Conservation (phyloP, 2,329 filamentous ascomycete genomes). For the Aplosporella prunicola region DNA sequence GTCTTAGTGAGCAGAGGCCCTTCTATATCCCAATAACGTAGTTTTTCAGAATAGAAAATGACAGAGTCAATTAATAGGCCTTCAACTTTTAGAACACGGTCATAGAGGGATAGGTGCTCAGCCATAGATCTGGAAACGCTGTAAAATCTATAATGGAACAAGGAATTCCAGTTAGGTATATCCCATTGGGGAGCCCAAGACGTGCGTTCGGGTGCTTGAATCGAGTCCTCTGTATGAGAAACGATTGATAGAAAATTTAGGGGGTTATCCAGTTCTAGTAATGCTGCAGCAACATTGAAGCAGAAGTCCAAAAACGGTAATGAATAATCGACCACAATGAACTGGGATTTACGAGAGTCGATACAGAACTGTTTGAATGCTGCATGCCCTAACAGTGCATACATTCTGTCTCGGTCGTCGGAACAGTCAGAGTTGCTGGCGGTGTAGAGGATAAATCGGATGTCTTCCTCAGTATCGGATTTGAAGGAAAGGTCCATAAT, state of each 20-base stretch:
- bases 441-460: neutral
- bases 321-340: neutral
- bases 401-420: neutral
- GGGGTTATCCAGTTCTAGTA: neutral
- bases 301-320: neutral
- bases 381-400: neutral
- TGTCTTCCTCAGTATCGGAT: too few relatives aligned
- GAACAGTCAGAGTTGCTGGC: neutral
- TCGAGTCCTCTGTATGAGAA: neutral
- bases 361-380: neutral
- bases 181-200: slow-evolving; percentile 1
- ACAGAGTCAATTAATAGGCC: too few relatives aligned
- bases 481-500: too few relatives aligned
- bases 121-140: too few relatives aligned
- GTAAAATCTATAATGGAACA: too few relatives aligned
- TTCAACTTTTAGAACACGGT: too few relatives aligned
- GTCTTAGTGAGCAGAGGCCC: too few relatives aligned
- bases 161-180: too few relatives aligned
- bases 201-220: neutral
- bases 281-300: neutral
- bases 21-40: too few relatives aligned
- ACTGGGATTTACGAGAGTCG: neutral
- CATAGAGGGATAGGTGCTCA: too few relatives aligned
- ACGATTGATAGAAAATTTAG: neutral
- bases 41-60: too few relatives aligned